phyloP scores from a whole-genome alignment of 768 basidiomycete species.

The Pleurotus ostreatus region DNA sequence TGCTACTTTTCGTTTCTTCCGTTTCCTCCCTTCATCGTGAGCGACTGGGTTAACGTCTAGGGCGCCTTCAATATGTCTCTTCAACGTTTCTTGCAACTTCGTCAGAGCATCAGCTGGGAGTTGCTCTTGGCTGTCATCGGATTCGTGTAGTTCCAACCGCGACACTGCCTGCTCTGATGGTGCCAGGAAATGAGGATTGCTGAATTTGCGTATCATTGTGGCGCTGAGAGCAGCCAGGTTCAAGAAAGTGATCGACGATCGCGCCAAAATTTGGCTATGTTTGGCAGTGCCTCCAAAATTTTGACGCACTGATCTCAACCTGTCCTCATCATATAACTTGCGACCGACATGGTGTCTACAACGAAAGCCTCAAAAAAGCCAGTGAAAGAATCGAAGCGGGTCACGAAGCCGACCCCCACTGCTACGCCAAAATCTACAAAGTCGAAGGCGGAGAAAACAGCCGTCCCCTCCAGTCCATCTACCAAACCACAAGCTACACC shows the following conservation, averaged over 20 bases:
- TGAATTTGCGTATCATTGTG: background rate
- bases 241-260: background rate
- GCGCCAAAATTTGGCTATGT: background rate
- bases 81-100: background rate
- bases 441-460: background rate
- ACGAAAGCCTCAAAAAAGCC: background rate
- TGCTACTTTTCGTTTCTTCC: background rate
- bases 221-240: background rate
- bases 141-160: background rate
- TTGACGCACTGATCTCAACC: background rate
- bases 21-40: background rate
- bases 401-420: background rate
- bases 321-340: background rate
- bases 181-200: conserved; percentile 2
- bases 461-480: background rate
- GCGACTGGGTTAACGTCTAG: background rate
- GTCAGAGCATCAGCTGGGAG: background rate
- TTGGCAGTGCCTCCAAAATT: conserved; percentile 1
- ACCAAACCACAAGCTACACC: background rate
- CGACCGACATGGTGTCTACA: background rate
- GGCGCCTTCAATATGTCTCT: background rate
- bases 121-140: background rate
- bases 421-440: background rate
- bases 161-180: background rate
- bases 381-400: background rate